Percentiles rank a stretch among this genome's conserved stretches.
Evolutionary conservation across 306 rosid genomes (phyloP).

Genomic region (Vigna mungo): DNA sequence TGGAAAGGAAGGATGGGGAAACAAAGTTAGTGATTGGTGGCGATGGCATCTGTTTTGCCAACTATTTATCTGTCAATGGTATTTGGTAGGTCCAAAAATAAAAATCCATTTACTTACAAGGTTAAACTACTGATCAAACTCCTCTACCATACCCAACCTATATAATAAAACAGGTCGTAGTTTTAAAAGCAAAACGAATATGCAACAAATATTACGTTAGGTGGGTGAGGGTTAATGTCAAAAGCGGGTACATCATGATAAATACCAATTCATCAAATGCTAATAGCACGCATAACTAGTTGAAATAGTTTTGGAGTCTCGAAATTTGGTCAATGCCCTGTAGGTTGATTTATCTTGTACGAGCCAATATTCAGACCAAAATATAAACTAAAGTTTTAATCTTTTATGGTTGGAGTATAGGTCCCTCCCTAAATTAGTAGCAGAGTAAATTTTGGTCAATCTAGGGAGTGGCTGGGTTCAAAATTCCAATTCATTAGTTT

Average conservation of each 20-base stretch:
- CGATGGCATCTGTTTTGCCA: constrained; percentile 26
- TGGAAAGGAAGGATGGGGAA: constrained; percentile 19
- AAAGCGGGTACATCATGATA: constrained; percentile 37
- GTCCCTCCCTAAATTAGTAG: not conserved
- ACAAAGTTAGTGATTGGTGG: constrained; percentile 8
- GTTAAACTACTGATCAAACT: constrained; percentile 32
- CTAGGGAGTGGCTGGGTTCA: constrained; percentile 33
- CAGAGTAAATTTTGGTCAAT: constrained; percentile 40
- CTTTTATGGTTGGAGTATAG: constrained; percentile 39
- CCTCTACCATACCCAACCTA: constrained; percentile 38
- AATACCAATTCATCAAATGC: constrained; percentile 26
- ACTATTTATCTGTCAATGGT: constrained; percentile 34
- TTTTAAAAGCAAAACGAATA: constrained; percentile 43
- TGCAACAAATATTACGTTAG: constrained; percentile 38
- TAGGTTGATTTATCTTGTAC: constrained; percentile 20
- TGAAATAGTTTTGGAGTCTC: constrained; percentile 22
- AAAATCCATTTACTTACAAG: constrained; percentile 40
- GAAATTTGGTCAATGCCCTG: constrained; percentile 49
- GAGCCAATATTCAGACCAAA: constrained; percentile 7
- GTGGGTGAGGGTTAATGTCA: constrained; percentile 44
- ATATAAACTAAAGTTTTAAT: constrained; percentile 6
- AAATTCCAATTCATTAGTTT: constrained; percentile 33
- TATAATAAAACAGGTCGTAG: constrained; percentile 21
- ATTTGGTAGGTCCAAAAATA: constrained; percentile 44
- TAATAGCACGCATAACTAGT: constrained; percentile 4